phyloP scores from a whole-genome alignment of 164 flowering plant genomes.

The Stephania cephalantha region DNA sequence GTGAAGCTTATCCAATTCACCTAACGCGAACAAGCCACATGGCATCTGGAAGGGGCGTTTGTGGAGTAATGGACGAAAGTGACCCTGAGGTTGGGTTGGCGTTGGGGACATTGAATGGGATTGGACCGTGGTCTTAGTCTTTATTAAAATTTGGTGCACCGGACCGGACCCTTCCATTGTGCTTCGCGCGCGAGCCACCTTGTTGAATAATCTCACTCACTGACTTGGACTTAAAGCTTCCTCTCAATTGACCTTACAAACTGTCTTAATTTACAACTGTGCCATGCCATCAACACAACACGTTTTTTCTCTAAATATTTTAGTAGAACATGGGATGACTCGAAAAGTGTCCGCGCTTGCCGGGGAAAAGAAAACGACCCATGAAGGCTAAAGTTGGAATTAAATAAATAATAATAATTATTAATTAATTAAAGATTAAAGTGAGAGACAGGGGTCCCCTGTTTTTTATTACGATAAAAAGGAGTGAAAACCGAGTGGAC shows the following conservation, averaged over 20 bases:
- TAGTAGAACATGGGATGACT: neutral
- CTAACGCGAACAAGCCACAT: conserved; percentile 2
- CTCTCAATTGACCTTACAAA: neutral
- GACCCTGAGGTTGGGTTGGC: neutral
- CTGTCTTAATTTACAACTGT: neutral
- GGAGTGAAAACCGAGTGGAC: neutral
- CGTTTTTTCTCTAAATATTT: neutral
- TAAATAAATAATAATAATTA: no score
- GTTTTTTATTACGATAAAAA: neutral
- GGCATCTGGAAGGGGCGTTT: neutral
- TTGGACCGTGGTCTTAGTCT: neutral
- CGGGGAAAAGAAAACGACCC: neutral
- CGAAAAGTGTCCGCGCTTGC: conserved; percentile 4
- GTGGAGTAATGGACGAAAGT: neutral
- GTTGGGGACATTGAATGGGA: neutral
- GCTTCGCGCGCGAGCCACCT: neutral
- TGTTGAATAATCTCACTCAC: neutral
- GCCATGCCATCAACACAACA: neutral
- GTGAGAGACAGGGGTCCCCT: neutral
- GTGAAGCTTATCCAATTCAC: conserved; percentile 34
- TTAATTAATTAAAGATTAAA: no score
- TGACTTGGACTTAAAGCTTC: neutral
- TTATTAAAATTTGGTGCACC: neutral
- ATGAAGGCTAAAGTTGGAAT: neutral
- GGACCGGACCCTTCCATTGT: neutral